Conservation (phyloP, 768 basidiomycete genomes). For the Pseudohyphozyma bogoriensis region DNA sequence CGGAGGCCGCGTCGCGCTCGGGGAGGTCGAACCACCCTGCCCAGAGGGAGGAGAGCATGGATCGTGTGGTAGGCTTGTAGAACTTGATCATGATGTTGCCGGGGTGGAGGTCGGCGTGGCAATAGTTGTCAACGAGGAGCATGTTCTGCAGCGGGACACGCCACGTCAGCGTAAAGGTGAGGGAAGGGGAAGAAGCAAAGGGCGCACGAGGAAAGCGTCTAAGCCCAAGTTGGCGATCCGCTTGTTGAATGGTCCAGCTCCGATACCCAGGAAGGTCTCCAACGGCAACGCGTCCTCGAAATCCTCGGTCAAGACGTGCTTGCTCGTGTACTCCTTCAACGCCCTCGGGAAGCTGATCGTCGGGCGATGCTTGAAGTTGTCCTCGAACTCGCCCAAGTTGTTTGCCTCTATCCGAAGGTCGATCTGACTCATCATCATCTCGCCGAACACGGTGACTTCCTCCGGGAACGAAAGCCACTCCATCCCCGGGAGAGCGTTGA, state of each 20-base stretch:
- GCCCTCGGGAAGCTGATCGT: conserved; percentile 86
- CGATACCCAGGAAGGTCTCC: conserved; percentile 65
- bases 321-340: conserved; percentile 65
- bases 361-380: conserved; percentile 63
- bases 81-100: conserved; percentile 97
- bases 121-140: conserved; percentile 95
- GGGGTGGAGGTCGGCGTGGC: conserved; percentile 52
- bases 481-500: conserved; percentile 80
- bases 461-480: conserved; percentile 92
- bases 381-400: conserved; percentile 73
- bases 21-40: conserved; percentile 44
- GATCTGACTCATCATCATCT: conserved; percentile 92
- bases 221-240: conserved; percentile 83
- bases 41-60: conserved; percentile 43
- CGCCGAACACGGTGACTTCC: conserved; percentile 86
- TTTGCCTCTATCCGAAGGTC: conserved; percentile 82
- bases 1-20: conserved; percentile 34
- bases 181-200: neutral
- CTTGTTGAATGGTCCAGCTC: conserved; percentile 83
- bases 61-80: conserved; percentile 62
- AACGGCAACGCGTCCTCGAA: conserved; percentile 85
- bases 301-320: conserved; percentile 80
- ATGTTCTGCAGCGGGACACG: conserved; percentile 59
- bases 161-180: conserved; percentile 8
- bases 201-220: conserved; percentile 80